Evolutionary conservation across 106 monocot genomes (phyloP).

Genomic region (Phalaenopsis aphrodite): DNA sequence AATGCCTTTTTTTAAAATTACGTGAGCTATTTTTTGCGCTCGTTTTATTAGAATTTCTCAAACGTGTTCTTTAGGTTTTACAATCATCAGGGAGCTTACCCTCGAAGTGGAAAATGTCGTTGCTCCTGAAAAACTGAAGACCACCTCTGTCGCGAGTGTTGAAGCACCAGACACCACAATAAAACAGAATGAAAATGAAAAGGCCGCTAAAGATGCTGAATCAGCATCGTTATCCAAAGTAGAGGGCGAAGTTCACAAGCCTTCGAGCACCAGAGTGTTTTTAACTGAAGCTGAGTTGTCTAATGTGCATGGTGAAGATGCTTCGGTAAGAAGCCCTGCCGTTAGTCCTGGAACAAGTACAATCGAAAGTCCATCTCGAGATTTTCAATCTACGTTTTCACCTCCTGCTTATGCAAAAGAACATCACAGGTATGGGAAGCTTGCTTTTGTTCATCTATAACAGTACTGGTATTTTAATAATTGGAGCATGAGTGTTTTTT

Average conservation of each 20-base stretch:
- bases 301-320: conserved; percentile 54
- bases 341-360: conserved; percentile 51
- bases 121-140: conserved; percentile 27
- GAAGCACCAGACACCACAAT: conserved; percentile 21
- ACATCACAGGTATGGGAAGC: conserved; percentile 43
- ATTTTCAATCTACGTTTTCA: conserved; percentile 33
- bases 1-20: background rate
- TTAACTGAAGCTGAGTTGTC: conserved; percentile 25
- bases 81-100: conserved; percentile 50
- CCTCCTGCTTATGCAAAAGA: conserved; percentile 45
- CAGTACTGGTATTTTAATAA: background rate
- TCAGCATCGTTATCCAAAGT: conserved; percentile 24
- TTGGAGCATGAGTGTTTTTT: background rate
- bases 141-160: conserved; percentile 27
- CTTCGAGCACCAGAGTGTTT: conserved; percentile 13
- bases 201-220: background rate
- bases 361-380: conserved; percentile 57
- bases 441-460: background rate
- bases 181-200: background rate
- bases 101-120: conserved; percentile 36
- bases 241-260: conserved; percentile 23
- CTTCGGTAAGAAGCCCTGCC: conserved; percentile 41
- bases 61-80: conserved; percentile 40
- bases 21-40: background rate
- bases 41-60: background rate